phyloP scores from a whole-genome alignment of 73 alveolate species.

The Diophrys sp. region DNA sequence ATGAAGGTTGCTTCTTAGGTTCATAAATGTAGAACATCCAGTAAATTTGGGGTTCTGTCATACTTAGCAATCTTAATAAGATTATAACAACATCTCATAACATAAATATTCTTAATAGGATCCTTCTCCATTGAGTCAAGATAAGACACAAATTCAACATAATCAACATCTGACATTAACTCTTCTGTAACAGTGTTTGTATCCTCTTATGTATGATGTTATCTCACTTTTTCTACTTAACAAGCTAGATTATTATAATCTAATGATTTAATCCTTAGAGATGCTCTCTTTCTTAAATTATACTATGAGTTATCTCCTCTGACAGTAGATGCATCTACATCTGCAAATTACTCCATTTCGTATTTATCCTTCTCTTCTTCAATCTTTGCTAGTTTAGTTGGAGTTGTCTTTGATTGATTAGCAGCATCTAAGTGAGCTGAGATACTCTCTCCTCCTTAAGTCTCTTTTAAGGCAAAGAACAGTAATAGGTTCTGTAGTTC shows the following conservation, averaged over 20 bases:
- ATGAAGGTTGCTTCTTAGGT: too few species aligned
- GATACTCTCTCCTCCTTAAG: not conserved
- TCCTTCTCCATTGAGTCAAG: not conserved
- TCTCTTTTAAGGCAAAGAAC: not conserved
- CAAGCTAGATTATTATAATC: not conserved
- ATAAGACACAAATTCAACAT: not conserved
- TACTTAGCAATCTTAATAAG: not conserved
- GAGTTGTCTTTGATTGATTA: not conserved
- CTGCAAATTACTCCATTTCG: not conserved
- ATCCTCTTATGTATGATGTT: not conserved
- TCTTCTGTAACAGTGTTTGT: not conserved
- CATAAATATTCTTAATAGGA: not conserved
- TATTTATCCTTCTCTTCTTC: not conserved
- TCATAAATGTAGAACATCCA: too few species aligned
- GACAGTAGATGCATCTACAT: not conserved
- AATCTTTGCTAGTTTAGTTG: not conserved
- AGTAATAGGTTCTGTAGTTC: not conserved
- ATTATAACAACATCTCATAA: not conserved
- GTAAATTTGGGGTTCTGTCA: too few species aligned
- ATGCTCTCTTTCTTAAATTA: not conserved
- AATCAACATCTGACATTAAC: not conserved
- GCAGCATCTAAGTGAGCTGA: not conserved
- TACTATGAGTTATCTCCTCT: not conserved
- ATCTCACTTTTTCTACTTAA: not conserved
- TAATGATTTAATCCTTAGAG: not conserved